A percentile compares a stretch with the other conserved stretches of the same genome.
These are phyloP conservation scores for Piper betle DNA, from an alignment of 164 flowering plant genomes.

Conservation along the genomic window DNA sequence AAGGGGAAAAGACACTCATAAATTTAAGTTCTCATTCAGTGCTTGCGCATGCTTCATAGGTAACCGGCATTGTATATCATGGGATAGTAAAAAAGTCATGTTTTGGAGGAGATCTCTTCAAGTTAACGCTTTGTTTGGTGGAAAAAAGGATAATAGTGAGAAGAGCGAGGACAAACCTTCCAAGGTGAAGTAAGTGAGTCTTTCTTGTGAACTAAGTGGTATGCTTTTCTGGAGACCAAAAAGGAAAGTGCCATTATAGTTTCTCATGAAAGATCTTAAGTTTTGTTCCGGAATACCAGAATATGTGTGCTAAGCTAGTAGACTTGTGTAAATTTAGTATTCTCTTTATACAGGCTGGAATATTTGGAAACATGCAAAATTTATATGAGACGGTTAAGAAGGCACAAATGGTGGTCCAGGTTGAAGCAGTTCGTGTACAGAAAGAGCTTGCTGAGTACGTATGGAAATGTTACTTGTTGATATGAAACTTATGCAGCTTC, in stretches of 20 bases:
- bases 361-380: constrained; percentile 85
- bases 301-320: not conserved
- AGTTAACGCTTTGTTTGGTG: constrained; percentile 61
- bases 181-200: constrained; percentile 27
- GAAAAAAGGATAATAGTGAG: constrained; percentile 56
- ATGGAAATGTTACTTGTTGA: not conserved
- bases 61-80: constrained; percentile 13
- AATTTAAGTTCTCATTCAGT: not conserved
- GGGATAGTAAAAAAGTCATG: constrained; percentile 6
- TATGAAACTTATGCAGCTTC: not conserved
- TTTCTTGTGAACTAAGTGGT: not conserved
- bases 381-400: constrained; percentile 86
- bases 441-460: constrained; percentile 92
- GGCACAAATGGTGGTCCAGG: constrained; percentile 96
- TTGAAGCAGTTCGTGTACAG: constrained; percentile 92
- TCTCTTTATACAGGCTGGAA: constrained; percentile 47
- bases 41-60: not conserved
- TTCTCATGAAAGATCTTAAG: not conserved
- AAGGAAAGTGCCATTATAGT: not conserved
- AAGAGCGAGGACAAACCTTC: constrained; percentile 43
- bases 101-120: constrained; percentile 15
- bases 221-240: not conserved
- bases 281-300: no score
- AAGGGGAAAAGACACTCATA: no score
- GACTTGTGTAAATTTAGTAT: not conserved